Evolutionary conservation across 257 asterid species (phyloP), one percentile per base, ranked within the genome.

Genomic region (Mentha longifolia): DNA sequence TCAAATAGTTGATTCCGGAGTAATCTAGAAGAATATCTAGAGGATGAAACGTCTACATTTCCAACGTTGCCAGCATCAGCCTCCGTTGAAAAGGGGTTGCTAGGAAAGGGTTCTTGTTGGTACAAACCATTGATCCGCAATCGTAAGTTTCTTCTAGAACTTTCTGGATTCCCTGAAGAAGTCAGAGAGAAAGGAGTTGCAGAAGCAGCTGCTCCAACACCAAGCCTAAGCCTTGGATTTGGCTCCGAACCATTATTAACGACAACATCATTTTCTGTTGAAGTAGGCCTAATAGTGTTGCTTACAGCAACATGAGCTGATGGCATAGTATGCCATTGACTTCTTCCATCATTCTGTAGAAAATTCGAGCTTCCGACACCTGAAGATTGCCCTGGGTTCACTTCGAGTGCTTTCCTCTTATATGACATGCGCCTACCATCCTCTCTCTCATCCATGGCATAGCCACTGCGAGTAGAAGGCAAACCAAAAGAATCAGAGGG

Each of bases 371-470:
- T 84, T 37, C 91, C 96, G 28, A 78, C 83, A 60, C 89, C 91
- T 42, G 98, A 90, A 30, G 97, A 80, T 58, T 80, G 96, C 8
- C 91, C 96, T 0, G 47, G 62, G 54, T 78, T 79, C 45, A 75
- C 83, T 81, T 92, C 98, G 20, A 85, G 73, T 33, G 92, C 77
- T 77, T 90, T 90, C 64, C 97, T 86, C 84, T 92, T 92, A 78
- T 96, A 86, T 0, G 98, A 85, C 61, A 77, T 31, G 15, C 93
- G 87, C 15, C 83, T 84, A 60, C 92, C 87, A 65, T 81, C 83
- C 58, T 81, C 95, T 42, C 77, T 76, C 72, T 74, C 94, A 35
- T 77, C 83, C 75, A 77, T 37, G 47, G 57, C 45, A 72, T 59
- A 83, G 37, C 70, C 75, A 59, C 25, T 10, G 16, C 45, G 47